Evolutionary conservation across 345 rosid species (phyloP).

Genomic region (Melastoma malabathricum): DNA sequence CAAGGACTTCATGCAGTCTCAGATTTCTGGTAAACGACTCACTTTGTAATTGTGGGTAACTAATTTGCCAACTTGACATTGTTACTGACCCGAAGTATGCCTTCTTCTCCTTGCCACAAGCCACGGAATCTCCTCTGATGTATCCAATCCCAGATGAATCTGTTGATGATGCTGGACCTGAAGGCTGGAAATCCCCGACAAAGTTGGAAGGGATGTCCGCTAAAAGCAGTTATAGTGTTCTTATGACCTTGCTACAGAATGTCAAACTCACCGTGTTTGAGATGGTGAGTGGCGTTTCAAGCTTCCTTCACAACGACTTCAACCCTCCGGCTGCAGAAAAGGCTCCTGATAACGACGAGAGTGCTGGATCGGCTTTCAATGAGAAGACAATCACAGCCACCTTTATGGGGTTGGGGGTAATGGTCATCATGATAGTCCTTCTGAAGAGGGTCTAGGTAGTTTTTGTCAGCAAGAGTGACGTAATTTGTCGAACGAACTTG

Average conservation of each 20-base stretch:
- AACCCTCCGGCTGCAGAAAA: constrained; percentile 18
- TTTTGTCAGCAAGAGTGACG: not conserved
- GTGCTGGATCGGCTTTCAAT: constrained; percentile 8
- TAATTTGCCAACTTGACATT: not conserved
- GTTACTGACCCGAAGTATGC: not conserved
- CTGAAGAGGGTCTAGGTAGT: constrained; percentile 36
- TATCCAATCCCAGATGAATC: constrained; percentile 2
- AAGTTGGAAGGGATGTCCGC: constrained; percentile 18
- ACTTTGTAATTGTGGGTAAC: too few species aligned
- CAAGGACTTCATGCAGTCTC: constrained; percentile 29
- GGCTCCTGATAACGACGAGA: constrained; percentile 10
- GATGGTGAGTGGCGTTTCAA: constrained; percentile 37
- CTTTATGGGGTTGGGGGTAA: constrained; percentile 46
- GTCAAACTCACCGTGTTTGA: constrained; percentile 33
- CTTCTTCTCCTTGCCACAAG: not conserved
- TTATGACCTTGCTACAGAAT: constrained; percentile 21
- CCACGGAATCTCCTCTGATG: not conserved
- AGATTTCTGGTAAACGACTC: constrained; percentile 18
- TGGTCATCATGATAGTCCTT: constrained; percentile 49
- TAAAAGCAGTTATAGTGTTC: not conserved
- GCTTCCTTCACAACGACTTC: constrained; percentile 37
- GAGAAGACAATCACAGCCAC: constrained; percentile 28
- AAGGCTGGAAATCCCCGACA: constrained; percentile 12
- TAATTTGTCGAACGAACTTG: constrained; percentile 21
- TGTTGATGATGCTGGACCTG: constrained; percentile 12